phyloP scores from a whole-genome alignment of 2,329 filamentous ascomycete species.

The Neofusicoccum kwambonambiense region DNA sequence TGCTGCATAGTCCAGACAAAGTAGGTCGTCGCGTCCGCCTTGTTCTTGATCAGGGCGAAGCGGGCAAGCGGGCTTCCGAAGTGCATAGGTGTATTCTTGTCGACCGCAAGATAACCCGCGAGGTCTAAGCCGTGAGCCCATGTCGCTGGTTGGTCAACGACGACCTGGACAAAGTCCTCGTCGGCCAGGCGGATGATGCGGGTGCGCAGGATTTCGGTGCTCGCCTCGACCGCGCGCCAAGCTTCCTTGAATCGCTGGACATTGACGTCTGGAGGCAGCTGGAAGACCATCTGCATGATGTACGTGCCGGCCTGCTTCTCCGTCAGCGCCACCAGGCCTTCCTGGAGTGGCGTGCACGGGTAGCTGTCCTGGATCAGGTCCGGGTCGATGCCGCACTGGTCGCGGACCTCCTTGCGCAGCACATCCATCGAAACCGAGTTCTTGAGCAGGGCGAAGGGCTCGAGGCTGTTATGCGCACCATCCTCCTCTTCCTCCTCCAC shows the following conservation, averaged over 20 bases:
- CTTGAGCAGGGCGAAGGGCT: background rate
- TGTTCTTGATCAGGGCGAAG: no score
- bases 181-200: conserved; percentile 57
- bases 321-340: conserved; percentile 55
- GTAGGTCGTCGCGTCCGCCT: background rate
- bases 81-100: conserved; percentile 24
- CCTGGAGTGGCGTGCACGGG: conserved; percentile 56
- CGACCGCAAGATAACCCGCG: conserved; percentile 33
- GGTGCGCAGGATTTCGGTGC: conserved; percentile 65
- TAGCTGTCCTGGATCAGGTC: conserved; percentile 49
- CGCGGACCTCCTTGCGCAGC: background rate
- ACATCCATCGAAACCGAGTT: no score
- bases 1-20: background rate
- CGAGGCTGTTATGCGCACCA: background rate
- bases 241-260: conserved; percentile 35
- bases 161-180: background rate
- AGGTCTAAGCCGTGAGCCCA: conserved; percentile 17
- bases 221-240: conserved; percentile 53
- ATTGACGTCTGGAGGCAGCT: conserved; percentile 22
- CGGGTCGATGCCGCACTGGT: background rate
- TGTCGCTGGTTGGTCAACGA: background rate
- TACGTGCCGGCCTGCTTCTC: conserved; percentile 37
- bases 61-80: no score
- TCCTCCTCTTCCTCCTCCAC: conserved; percentile 21
- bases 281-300: conserved; percentile 37